phyloP scores from a whole-genome alignment of 192 early-diverging fungal genomes.

The Entomortierella chlamydospora region DNA sequence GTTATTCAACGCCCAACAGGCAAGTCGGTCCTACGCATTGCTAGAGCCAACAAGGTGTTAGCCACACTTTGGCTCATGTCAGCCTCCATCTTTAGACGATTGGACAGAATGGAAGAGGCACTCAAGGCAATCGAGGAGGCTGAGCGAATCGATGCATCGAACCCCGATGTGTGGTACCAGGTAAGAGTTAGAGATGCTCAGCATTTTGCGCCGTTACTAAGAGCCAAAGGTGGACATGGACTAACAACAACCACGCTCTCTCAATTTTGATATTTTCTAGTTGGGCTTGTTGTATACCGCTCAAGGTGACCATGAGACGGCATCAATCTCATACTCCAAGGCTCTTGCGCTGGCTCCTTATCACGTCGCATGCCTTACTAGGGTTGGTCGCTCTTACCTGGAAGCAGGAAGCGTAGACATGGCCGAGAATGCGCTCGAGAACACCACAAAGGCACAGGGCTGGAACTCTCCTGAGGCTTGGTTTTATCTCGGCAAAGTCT shows the following conservation, averaged over 20 bases:
- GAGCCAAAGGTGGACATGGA: no score
- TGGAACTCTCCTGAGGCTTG: slow-evolving; percentile 76
- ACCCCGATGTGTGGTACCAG: slow-evolving; percentile 68
- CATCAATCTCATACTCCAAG: slow-evolving; percentile 63
- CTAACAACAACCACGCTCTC: no score
- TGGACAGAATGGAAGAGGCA: slow-evolving; percentile 65
- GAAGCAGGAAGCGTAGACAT: slow-evolving; percentile 56
- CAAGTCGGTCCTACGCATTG: slow-evolving; percentile 50
- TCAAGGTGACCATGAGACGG: slow-evolving; percentile 54
- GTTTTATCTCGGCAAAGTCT: slow-evolving; percentile 65
- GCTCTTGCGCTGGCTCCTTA: slow-evolving; percentile 56
- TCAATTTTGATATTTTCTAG: slow-evolving; percentile 8
- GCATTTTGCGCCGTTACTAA: not conserved
- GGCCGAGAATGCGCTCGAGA: slow-evolving; percentile 65
- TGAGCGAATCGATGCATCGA: slow-evolving; percentile 60
- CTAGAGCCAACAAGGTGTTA: slow-evolving; percentile 59
- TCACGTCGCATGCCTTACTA: slow-evolving; percentile 55
- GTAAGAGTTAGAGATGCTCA: slow-evolving; percentile 11
- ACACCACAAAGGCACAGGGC: slow-evolving; percentile 60
- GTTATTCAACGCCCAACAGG: slow-evolving; percentile 36
- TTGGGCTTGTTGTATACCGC: slow-evolving; percentile 55
- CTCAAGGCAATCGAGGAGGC: slow-evolving; percentile 68
- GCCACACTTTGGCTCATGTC: slow-evolving; percentile 67
- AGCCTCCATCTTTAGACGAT: slow-evolving; percentile 60
- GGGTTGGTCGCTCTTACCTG: slow-evolving; percentile 61